Evolutionary conservation across 108 stramenopile species (phyloP), one percentile per base, ranked within the genome.

Genomic region (Asterionellopsis glacialis): DNA sequence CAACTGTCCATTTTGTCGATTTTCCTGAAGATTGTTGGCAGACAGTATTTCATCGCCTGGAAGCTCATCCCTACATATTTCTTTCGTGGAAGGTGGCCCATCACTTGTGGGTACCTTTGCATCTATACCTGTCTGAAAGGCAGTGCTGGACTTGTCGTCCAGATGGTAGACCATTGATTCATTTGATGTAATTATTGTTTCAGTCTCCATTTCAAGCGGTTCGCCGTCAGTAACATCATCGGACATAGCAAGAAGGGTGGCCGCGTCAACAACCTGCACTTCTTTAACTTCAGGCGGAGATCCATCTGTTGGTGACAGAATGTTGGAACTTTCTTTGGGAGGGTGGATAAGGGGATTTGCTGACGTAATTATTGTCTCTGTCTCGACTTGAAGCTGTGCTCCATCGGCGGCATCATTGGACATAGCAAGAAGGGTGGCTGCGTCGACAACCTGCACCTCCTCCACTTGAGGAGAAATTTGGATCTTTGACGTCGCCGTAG

Each of bases 221-320:
- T 21, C 33, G 33, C 18, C 16, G n/a, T 40, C 57, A 58, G n/a
- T 5, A 15, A 10, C 21, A 23, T 57, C 65, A 40, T 28, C 22
- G 1, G 33, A 3, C 6, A 68, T 45, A 42, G 67, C 67, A n/a
- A 77, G 51, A 26, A 72, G 58, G 4, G 55, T 59, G 0, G 67
- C 68, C 14, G 76, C 76, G 57, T 79, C 77, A 25, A 69, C 77
- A 54, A 70, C 68, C 10, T 41, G 19, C 11, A 26, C 9, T 63
- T 51, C 48, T 51, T 39, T 28, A 18, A 22, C 22, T 39, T 41
- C 56, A 13, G n/a, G n/a, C 14, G 25, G 41, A n/a, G 40, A 42
- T 4, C 33, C 39, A 18, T 41, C 41, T 16, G 5, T n/a, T 1
- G 24, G 4, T 24, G 21, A 24, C 3, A 4, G 14, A 15, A 1